phyloP scores from a whole-genome alignment of 2,329 filamentous ascomycete species.

The Epichloe sibirici region DNA sequence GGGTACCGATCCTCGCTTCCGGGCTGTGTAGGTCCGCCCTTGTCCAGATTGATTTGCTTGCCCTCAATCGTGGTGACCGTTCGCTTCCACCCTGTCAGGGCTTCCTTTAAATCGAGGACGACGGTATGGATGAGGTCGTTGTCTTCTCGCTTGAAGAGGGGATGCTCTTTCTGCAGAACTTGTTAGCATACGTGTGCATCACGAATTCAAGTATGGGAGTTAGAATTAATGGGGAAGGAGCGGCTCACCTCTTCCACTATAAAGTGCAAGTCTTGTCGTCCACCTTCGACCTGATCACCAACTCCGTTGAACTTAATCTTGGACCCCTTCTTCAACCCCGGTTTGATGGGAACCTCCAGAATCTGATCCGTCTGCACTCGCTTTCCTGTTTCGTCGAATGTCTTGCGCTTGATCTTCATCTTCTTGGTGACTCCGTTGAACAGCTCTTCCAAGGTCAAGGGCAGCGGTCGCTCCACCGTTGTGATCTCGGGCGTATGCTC shows the following conservation, averaged over 20 bases:
- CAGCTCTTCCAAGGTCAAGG: conserved; percentile 76
- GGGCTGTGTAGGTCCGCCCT: conserved; percentile 73
- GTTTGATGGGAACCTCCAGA: conserved; percentile 88
- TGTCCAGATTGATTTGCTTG: conserved; percentile 68
- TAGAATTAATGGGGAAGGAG: too few relatives aligned
- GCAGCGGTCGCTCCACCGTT: conserved; percentile 74
- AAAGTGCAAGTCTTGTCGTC: conserved; percentile 90
- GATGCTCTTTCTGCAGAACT: conserved; percentile 62
- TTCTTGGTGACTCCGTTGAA: conserved; percentile 85
- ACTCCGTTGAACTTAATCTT: conserved; percentile 98
- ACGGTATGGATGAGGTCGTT: conserved; percentile 74
- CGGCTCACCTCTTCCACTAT: conserved; percentile 77
- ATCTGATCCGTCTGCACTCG: conserved; percentile 79
- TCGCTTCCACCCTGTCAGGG: conserved; percentile 82
- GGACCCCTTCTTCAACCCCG: conserved; percentile 87
- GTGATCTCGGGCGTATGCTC: conserved; percentile 67
- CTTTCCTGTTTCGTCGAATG: conserved; percentile 77
- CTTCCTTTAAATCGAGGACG: conserved; percentile 81
- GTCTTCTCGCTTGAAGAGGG: conserved; percentile 72
- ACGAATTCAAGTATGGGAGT: too few relatives aligned
- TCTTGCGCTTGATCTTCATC: conserved; percentile 97
- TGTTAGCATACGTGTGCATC: conserved; percentile 6
- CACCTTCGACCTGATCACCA: conserved; percentile 95
- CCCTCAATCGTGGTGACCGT: conserved; percentile 92
- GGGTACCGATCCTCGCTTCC: conserved; percentile 74